Conservation (phyloP, 495 filamentous ascomycete species). For the Neurospora sp. region DNA sequence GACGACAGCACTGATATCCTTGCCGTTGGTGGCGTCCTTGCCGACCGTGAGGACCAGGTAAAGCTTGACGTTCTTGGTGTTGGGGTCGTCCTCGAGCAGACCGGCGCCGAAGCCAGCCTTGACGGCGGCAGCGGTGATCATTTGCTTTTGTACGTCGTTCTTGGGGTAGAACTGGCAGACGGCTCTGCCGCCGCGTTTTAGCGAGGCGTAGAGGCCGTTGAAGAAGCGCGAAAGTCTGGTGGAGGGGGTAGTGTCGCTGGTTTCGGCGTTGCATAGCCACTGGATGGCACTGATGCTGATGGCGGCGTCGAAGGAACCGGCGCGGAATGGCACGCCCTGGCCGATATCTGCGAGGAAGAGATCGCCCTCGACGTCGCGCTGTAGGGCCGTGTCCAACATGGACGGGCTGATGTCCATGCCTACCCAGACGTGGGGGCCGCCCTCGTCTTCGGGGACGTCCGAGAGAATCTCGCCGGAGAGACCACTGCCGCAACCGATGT, state of each 20-base stretch:
- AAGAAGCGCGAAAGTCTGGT: slow-evolving; percentile 79
- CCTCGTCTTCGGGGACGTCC: slow-evolving; percentile 48
- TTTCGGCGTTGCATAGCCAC: slow-evolving; percentile 96
- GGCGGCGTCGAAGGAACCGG: slow-evolving; percentile 88
- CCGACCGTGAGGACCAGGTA: slow-evolving; percentile 94
- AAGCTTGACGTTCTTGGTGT: slow-evolving; percentile 87
- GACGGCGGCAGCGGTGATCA: slow-evolving; percentile 83
- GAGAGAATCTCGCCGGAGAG: slow-evolving; percentile 91
- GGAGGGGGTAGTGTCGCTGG: slow-evolving; percentile 65
- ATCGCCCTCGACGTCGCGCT: slow-evolving; percentile 87
- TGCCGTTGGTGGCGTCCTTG: slow-evolving; percentile 54
- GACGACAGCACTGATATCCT: slow-evolving; percentile 79
- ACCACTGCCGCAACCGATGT: slow-evolving; percentile 90
- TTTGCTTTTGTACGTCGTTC: slow-evolving; percentile 79
- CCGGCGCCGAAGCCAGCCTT: slow-evolving; percentile 93
- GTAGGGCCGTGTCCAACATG: slow-evolving; percentile 87
- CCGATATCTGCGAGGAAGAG: slow-evolving; percentile 87
- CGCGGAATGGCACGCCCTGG: slow-evolving; percentile 87
- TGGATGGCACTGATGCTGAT: slow-evolving; percentile 92
- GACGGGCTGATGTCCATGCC: slow-evolving; percentile 90
- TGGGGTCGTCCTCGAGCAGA: slow-evolving; percentile 87
- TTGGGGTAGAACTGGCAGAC: slow-evolving; percentile 98
- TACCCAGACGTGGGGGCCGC: slow-evolving; percentile 84
- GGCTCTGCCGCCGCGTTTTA: slow-evolving; percentile 77
- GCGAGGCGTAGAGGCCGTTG: slow-evolving; percentile 74